phyloP scores from a whole-genome alignment of 345 rosid species.

The Populus tremula region DNA sequence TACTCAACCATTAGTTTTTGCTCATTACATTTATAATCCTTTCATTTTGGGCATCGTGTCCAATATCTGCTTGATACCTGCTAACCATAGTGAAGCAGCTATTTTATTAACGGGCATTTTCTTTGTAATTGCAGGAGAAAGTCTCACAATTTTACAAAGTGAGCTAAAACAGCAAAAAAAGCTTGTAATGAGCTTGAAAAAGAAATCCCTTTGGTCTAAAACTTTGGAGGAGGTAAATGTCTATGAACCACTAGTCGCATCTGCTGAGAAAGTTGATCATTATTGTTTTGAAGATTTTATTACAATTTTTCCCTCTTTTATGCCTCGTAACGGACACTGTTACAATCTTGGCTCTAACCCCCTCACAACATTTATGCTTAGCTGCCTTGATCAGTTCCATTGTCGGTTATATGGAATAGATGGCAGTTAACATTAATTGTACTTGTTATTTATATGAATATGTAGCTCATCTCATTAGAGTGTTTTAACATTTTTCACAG shows the following conservation, averaged over 20 bases:
- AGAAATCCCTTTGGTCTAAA: constrained; percentile 90
- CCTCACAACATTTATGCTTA: background rate
- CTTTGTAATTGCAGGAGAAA: constrained; percentile 55
- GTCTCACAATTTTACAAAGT: constrained; percentile 50
- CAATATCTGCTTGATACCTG: background rate
- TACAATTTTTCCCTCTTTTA: background rate
- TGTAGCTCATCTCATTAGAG: background rate
- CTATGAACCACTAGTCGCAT: background rate
- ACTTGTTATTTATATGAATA: background rate
- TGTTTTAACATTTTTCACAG: background rate
- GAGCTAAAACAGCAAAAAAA: constrained; percentile 75
- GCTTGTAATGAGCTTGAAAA: constrained; percentile 64
- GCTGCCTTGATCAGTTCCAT: background rate
- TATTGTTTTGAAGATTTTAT: background rate
- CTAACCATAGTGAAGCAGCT: background rate
- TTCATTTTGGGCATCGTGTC: background rate
- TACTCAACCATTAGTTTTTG: background rate
- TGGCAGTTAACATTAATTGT: background rate
- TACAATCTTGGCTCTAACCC: background rate
- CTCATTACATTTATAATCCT: background rate
- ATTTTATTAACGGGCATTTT: constrained; percentile 5
- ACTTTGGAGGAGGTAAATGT: constrained; percentile 67
- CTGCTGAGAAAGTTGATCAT: background rate
- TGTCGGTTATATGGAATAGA: background rate
- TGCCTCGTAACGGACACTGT: background rate